These are phyloP conservation scores for Helicostylum pulchrum DNA, from an alignment of 192 early-diverging fungal genomes.

Conservation along the genomic window DNA sequence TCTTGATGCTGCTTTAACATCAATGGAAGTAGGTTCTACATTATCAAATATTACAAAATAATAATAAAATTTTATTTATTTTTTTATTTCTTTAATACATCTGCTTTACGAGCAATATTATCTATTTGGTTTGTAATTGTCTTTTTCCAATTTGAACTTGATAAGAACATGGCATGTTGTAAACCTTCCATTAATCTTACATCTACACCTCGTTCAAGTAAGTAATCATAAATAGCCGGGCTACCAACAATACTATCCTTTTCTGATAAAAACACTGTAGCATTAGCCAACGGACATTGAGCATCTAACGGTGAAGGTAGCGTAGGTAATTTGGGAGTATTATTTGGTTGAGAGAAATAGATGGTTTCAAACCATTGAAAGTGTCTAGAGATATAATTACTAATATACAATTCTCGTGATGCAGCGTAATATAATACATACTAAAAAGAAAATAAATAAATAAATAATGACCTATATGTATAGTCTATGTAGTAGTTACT, in stretches of 20 bases:
- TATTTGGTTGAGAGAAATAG: constrained; percentile 30
- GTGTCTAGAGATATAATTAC: constrained; percentile 52
- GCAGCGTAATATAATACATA: constrained; percentile 57
- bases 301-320: neutral
- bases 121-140: constrained; percentile 19
- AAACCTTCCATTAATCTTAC: constrained; percentile 40
- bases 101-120: constrained; percentile 12
- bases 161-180: constrained; percentile 46
- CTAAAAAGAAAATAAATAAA: constrained; percentile 22
- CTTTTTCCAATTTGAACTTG: constrained; percentile 26
- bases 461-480: neutral
- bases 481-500: neutral
- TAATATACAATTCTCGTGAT: constrained; percentile 60
- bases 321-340: neutral
- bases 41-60: neutral
- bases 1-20: constrained; percentile 26
- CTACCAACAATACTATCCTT: constrained; percentile 43
- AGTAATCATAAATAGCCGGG: constrained; percentile 34
- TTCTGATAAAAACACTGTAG: constrained; percentile 44
- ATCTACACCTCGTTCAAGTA: constrained; percentile 37
- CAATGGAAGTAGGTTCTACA: constrained; percentile 12
- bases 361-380: constrained; percentile 49
- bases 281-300: constrained; percentile 11
- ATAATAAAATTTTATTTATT: neutral
- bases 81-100: constrained; percentile 13